Evolutionary conservation across 768 basidiomycete species (phyloP).

Genomic region (Saitozyma podzolica): DNA sequence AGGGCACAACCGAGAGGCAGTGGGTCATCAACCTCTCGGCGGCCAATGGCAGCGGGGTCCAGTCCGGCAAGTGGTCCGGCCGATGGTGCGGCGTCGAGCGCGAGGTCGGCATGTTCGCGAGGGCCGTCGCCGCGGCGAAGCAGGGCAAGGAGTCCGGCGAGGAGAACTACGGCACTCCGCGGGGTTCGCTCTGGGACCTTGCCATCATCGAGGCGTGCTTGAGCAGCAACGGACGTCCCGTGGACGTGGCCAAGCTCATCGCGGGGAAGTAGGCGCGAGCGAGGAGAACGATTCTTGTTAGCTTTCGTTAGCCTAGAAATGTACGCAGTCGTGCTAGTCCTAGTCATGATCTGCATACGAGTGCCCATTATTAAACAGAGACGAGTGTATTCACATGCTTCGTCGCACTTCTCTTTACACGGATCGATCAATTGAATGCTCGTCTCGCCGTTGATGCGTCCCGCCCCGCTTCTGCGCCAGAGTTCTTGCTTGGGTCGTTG

Average conservation of each 20-base stretch:
- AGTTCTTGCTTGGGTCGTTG: no score
- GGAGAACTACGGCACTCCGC: constrained; percentile 63
- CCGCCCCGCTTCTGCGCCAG: no score
- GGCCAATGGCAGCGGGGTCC: constrained; percentile 45
- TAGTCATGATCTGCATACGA: no score
- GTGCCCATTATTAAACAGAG: no score
- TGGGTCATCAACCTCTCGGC: constrained; percentile 25
- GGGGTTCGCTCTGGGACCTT: constrained; percentile 69
- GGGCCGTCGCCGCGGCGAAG: constrained; percentile 59
- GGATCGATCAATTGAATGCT: no score
- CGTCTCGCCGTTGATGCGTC: no score
- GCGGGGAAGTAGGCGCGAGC: constrained; percentile 12
- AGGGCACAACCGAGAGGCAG: background rate
- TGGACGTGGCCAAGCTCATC: constrained; percentile 59
- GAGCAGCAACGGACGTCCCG: constrained; percentile 63
- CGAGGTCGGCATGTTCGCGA: constrained; percentile 29
- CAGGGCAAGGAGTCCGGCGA: constrained; percentile 54
- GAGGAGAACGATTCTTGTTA: background rate
- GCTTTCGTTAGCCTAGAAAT: no score
- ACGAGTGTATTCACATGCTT: no score
- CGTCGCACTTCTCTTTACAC: no score
- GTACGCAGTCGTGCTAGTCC: no score
- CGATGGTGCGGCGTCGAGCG: constrained; percentile 58
- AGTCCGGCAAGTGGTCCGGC: constrained; percentile 54
- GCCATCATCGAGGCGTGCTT: constrained; percentile 76